Evolutionary conservation across 192 early-diverging fungal genomes (phyloP), one percentile per base, ranked within the genome.

Genomic region (Lunasporangiospora selenospora): DNA sequence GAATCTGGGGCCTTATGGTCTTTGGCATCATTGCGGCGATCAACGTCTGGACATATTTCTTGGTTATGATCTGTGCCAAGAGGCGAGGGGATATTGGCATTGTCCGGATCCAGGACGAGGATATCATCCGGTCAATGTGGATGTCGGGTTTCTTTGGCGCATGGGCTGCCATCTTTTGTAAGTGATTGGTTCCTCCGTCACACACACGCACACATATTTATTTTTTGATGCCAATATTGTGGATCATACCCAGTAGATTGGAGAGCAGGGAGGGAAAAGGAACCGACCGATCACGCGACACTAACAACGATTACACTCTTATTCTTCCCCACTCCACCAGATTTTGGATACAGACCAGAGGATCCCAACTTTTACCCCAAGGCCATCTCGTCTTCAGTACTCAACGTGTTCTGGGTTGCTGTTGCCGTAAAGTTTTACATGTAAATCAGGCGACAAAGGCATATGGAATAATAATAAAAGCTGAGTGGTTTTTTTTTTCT

Each of bases 21-120:
- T 63, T 58, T 37, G 54, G 48, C n/a, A 44, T 43, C 8, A 53
- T 73, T 29, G 11, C 29, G 6, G 3, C 63, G 19, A 8, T 73
- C 46, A 73, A 73, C 30, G 12, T 73, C 34, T 73, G 69, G 69
- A 58, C 59, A n/a, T 62, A 52, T 41, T 58, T 73, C 19, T 24
- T 73, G 18, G 69, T 73, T 48, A 37, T 52, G 49, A 34, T 73
- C 44, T 31, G 31, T 6, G 49, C 34, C 29, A 51, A 24, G 27
- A 52, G 60, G 3, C 16, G 49, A 4, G 69, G 69, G 3, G 69
- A 73, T 40, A 73, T 73, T 58, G 69, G 69, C 1, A 58, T 73
- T 18, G 41, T 63, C 47, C 57, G 24, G 27, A 56, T 73, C 43
- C 21, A 16, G 6, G 69, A 62, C 27, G 49, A 62, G 1, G 69